Base-by-base conservation (phyloP, 371 early-diverging fungal genomes). In the Rhizopus stolonifer region DNA sequence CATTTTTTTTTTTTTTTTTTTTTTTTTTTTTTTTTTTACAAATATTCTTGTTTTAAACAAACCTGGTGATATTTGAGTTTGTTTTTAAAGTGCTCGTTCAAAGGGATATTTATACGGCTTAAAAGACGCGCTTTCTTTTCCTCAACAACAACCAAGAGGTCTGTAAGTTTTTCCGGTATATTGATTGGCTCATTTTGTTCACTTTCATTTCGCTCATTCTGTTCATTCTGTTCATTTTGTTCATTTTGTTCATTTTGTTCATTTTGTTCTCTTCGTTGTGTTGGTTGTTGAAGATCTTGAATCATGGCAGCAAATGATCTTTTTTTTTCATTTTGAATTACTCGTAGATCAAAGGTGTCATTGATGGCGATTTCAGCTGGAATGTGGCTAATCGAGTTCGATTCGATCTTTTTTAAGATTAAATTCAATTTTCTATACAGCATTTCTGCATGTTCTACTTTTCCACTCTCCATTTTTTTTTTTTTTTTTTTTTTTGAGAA, bases 21-120 rank as follows among this genome's bases (percentile, higher is more conserved):
- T n/a, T 29, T 29, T 29, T 29, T 6, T 1, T 29, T 29, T 11
- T 11, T 29, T 29, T 19, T 22, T 13, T 48, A 21, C 32, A 21
- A 14, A 13, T 14, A 15, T 9, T 5, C 36, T n/a, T n/a, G n/a
- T n/a, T n/a, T n/a, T n/a, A n/a, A 42, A 42, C 50, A 36, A 49
- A 49, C 24, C 36, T 49, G 33, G 7, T 47, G 26, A 19, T 48
- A 24, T 26, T 49, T 38, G 10, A 33, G 14, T 49, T 19, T 29
- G 13, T 10, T 42, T 42, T 42, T 42, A 13, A 42, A 42, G 8
- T 21, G 13, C 5, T 42, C 42, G 13, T 42, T 42, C 10, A 42
- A 19, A 19, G 42, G 42, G 13, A 42, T 2, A 19, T 42, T 13
- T 42, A 42, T 19, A 42, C 21, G 5, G 5, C 7, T 19, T 13